Base-by-base conservation (phyloP, 2,329 filamentous ascomycete genomes). In the Alternaria arbusti region DNA sequence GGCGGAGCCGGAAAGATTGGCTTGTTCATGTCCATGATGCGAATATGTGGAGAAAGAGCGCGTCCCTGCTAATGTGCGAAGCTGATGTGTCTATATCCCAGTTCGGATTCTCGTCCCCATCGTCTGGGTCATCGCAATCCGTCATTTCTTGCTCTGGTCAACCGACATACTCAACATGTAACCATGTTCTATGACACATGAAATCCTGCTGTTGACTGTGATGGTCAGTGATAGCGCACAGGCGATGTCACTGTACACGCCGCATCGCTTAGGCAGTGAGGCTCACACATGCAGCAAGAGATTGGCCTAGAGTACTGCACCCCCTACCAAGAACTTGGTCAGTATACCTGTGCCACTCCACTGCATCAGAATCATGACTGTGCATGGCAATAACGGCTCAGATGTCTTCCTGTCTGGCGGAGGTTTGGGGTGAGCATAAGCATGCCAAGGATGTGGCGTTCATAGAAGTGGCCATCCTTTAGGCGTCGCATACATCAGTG, bases 1-100 rank as follows among this genome's bases (percentile, higher is more conserved):
- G 66, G 56, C 10, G 74, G 74, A 4, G 75, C 66, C 8, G 70
- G 59, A 10, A 77, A 66, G 0, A 69, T 46, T 11, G 66, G 59
- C 17, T 59, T 30, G 46, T 61, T 46, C 58, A 64, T 60, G 13
- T 61, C 66, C 63, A 70, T 64, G 8, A 22, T 36, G 20, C 23
- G 9, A 12, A 54, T 12, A 23, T 26, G 10, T 3, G 9, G 15
- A 54, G 25, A 8, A 44, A 17, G 11, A 25, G 4, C n/a, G 36
- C 17, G 25, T 11, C 8, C 10, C 23, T 20, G 6, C 12, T 15
- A 5, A 45, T 13, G 8, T 4, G 6, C 17, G 43, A 12, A 30
- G 50, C 13, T 8, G 23, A 22, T 15, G 9, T 17, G 9, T n/a
- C 28, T 51, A n/a, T 51, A 51, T 36, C 36, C 6, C 49, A 51